These are phyloP conservation scores for Aspergillus bombycis DNA, from an alignment of 2,329 filamentous ascomycete genomes.

Conservation along the genomic window DNA sequence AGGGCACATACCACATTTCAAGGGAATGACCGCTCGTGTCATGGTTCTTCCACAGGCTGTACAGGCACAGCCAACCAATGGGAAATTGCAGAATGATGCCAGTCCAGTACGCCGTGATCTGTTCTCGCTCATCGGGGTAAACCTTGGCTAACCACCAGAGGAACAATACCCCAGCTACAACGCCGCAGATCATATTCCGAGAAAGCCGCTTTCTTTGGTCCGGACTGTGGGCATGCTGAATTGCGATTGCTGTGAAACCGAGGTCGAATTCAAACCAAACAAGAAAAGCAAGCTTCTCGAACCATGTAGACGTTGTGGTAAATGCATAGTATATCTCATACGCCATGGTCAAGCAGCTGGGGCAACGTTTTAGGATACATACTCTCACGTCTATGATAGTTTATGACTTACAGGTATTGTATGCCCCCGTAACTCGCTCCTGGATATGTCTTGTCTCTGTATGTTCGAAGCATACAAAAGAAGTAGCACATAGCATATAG, in stretches of 20 bases:
- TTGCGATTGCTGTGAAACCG: constrained; percentile 12
- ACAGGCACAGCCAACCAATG: constrained; percentile 22
- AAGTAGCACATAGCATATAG: constrained; percentile 24
- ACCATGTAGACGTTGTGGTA: constrained; percentile 16
- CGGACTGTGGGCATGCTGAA: constrained; percentile 15
- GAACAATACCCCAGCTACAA: constrained; percentile 4
- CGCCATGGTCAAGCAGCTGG: constrained; percentile 21
- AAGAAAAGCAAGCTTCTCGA: constrained; percentile 20
- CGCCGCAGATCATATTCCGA: constrained; percentile 17
- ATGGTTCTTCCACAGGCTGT: constrained; percentile 16
- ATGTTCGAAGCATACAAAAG: constrained; percentile 19
- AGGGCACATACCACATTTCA: constrained; percentile 21
- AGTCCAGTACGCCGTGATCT: constrained; percentile 27
- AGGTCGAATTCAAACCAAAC: constrained; percentile 24
- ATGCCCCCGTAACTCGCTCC: constrained; percentile 12
- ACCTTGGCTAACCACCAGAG: constrained; percentile 8
- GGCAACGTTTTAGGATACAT: background rate
- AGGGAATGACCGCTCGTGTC: constrained; percentile 21
- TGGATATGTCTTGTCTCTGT: constrained; percentile 19
- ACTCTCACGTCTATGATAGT: background rate
- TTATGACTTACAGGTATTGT: constrained; percentile 15
- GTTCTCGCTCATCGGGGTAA: constrained; percentile 25
- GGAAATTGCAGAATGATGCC: constrained; percentile 24
- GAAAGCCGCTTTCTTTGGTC: background rate
- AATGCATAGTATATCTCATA: constrained; percentile 26